phyloP scores from a whole-genome alignment of 345 rosid genomes.

The Pistacia vera region DNA sequence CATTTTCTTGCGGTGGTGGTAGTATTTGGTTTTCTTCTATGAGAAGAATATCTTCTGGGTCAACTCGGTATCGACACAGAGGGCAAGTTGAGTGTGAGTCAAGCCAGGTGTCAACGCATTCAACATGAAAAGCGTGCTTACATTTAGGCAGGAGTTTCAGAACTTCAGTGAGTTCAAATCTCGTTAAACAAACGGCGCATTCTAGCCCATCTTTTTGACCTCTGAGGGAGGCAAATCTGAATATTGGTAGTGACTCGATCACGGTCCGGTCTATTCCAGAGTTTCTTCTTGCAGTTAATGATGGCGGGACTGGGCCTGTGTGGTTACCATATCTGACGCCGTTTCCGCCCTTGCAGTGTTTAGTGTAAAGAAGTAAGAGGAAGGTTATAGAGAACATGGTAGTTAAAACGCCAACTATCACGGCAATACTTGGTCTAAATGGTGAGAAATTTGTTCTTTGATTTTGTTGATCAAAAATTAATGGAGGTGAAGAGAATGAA shows the following conservation, averaged over 20 bases:
- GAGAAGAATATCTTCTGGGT: slow-evolving; percentile 85
- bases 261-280: slow-evolving; percentile 80
- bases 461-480: slow-evolving; percentile 24
- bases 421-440: slow-evolving; percentile 65
- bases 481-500: slow-evolving; percentile 6
- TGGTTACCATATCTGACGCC: slow-evolving; percentile 23
- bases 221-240: slow-evolving; percentile 70
- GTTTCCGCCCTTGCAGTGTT: slow-evolving; percentile 59
- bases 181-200: slow-evolving; percentile 77
- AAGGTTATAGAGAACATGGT: slow-evolving; percentile 70
- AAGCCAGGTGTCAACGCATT: slow-evolving; percentile 96
- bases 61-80: slow-evolving; percentile 86
- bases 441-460: slow-evolving; percentile 31
- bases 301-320: background rate
- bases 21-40: slow-evolving; percentile 27
- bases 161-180: slow-evolving; percentile 65
- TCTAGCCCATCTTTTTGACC: slow-evolving; percentile 84
- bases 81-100: slow-evolving; percentile 96
- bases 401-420: slow-evolving; percentile 63
- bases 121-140: slow-evolving; percentile 91
- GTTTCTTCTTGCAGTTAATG: slow-evolving; percentile 42
- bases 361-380: slow-evolving; percentile 77
- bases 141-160: slow-evolving; percentile 79
- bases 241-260: slow-evolving; percentile 77
- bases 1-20: background rate